Conservation (phyloP, 768 basidiomycete genomes). For the Amyloporia xantha region DNA sequence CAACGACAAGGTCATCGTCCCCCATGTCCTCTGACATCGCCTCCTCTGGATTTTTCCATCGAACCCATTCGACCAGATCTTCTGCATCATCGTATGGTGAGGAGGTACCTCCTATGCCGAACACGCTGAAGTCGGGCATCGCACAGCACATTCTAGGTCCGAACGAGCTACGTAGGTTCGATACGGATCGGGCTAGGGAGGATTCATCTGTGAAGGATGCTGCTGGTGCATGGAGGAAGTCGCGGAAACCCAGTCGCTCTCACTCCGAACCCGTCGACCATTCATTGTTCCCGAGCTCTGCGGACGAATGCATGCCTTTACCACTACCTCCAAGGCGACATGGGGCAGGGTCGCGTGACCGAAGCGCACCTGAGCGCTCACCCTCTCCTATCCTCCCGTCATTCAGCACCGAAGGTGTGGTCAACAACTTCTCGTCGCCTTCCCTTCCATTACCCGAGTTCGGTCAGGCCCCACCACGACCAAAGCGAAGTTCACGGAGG, state of each 20-base stretch:
- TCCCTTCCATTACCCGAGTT: conserved; percentile 13
- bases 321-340: conserved; percentile 15
- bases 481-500: conserved; percentile 19
- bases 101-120: conserved; percentile 34
- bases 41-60: conserved; percentile 45
- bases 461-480: conserved; percentile 16
- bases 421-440: conserved; percentile 36
- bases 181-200: conserved; percentile 9
- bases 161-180: conserved; percentile 32
- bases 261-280: conserved; percentile 9
- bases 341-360: too few relatives aligned
- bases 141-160: conserved; percentile 51
- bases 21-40: conserved; percentile 53
- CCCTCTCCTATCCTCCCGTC: conserved; percentile 37
- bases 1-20: conserved; percentile 53
- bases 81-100: conserved; percentile 53
- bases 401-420: conserved; percentile 40
- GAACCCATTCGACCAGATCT: conserved; percentile 41
- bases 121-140: conserved; percentile 19
- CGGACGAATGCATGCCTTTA: conserved; percentile 4
- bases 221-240: background rate
- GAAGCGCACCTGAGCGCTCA: conserved; percentile 4
- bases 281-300: background rate
- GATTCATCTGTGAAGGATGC: conserved; percentile 3
- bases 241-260: conserved; percentile 11